Percentiles rank a stretch among this genome's conserved stretches.
These are phyloP conservation scores for Xenosphaeropsis pyriputrescens DNA, from an alignment of 2,329 filamentous ascomycete genomes.

Conservation along the genomic window DNA sequence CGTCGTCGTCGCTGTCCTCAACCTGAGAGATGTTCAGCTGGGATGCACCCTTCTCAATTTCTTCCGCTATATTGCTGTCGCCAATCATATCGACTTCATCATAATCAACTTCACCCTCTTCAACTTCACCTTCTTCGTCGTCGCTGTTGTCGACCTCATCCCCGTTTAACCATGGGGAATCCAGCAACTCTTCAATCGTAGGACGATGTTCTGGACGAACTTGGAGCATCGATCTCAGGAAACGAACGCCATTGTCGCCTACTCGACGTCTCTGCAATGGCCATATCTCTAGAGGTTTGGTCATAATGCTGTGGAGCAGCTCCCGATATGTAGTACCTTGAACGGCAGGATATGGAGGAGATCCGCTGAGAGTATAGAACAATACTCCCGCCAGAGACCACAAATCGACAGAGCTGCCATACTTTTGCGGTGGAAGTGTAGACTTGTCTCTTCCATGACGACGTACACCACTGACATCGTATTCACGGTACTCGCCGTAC, in stretches of 20 bases:
- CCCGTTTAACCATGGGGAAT: conserved; percentile 56
- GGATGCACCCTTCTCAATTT: conserved; percentile 13
- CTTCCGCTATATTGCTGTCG: conserved; percentile 5
- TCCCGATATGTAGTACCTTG: conserved; percentile 63
- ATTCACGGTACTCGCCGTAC: conserved; percentile 59
- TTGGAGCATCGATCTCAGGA: conserved; percentile 67
- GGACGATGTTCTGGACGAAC: conserved; percentile 67
- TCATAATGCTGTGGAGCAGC: conserved; percentile 80
- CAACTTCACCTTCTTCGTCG: conserved; percentile 8
- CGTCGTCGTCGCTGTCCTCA: conserved; percentile 6
- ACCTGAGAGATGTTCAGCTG: conserved; percentile 14
- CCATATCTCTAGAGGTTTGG: conserved; percentile 47
- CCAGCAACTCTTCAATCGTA: conserved; percentile 53
- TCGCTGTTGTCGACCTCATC: conserved; percentile 8
- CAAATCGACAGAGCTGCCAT: conserved; percentile 85
- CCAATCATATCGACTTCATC: conserved; percentile 9
- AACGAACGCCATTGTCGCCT: conserved; percentile 55
- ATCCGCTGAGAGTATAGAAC: conserved; percentile 69
- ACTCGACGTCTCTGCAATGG: conserved; percentile 45
- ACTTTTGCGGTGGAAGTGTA: conserved; percentile 37
- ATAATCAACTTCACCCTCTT: conserved; percentile 5
- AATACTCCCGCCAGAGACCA: conserved; percentile 93
- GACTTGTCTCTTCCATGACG: conserved; percentile 20
- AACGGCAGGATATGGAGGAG: conserved; percentile 68
- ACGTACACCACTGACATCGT: conserved; percentile 50